Base-by-base conservation (phyloP, 1,139 yeast genomes). In the Eremothecium cymbalariae region DNA sequence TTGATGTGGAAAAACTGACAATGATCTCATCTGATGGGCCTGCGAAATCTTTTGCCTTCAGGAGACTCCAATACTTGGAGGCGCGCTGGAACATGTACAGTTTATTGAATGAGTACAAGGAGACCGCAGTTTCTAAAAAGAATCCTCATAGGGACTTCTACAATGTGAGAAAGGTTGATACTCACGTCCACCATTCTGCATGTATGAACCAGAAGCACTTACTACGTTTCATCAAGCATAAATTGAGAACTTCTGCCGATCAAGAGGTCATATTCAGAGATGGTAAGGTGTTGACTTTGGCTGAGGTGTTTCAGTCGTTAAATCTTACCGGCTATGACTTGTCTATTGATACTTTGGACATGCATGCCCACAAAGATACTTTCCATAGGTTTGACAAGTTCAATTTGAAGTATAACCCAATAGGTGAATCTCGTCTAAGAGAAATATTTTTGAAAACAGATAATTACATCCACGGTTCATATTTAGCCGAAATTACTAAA, bases 291-390 rank as follows among this genome's bases (percentile, higher is more conserved):
- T 70, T 93, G 51, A 83, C 97, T 0, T 68, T 93, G 45, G 72
- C 69, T 12, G 79, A 90, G 55, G 98, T 93, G 32, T 93, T 93
- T 62, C 72, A 86, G 53, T 86, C 97, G 25, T 70, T 93, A 57
- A 78, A 85, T 38, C 68, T 93, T 43, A 79, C 95, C 0, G 97
- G 96, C 1, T 93, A 93, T 56, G 98, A 93, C 56, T 67, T 93
- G 43, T 82, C 94, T 38, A 90, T 93, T 51, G 99, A 93, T 53
- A 90, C 98, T 1, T 71, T 93, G 47, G 98, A 93, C 61, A 93
- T 93, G 99, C 99, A 93, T 61, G 96, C 99, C 3, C 98, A 93
- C 59, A 84, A 90, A 43, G 98, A 93, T 55, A 81, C 97, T 0
- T 93, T 93, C 71, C 98, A 93, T 61, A 72, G 98, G 51, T 93